Base-by-base conservation (phyloP, 2,329 filamentous ascomycete species). In the Botrytis deweyae region DNA sequence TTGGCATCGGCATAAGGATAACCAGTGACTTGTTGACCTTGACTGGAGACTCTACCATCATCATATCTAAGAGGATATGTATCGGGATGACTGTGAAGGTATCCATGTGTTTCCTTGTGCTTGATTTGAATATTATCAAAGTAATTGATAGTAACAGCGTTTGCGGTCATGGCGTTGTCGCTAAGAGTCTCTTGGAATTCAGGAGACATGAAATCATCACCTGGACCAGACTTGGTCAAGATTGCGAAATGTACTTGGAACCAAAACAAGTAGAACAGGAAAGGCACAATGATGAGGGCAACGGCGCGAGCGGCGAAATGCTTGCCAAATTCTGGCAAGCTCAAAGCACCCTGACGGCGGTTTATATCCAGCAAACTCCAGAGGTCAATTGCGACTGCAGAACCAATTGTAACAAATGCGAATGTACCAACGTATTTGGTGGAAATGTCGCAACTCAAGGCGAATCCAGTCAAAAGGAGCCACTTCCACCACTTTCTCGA, bases 401-500 rank as follows among this genome's bases (percentile, higher is more conserved):
- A 94, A 77, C 96, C 96, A 79, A 99, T 96, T 75, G 95, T 97
- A 83, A 98, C 91, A 84, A 99, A 99, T 80, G 95, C 97, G 84
- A 99, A 99, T 58, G 93, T 87, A 79, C 96, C 96, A 74, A 99
- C 95, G 78, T 99, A 99, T 86, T 99, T 99, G 82, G 93, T 97
- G 72, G 96, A 98, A 80, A 99, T 98, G 82, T 98, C 96, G 82
- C 95, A 98, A 82, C 95, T 98, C 82, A 99, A 88, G 75, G 92
- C 92, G 82, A 99, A 95, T 75, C 96, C 96, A 12, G 96, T 99
- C 79, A 98, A 84, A 76, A 99, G 90, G 74, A 99, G 89, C 96
- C 96, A 99, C 84, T 99, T 99, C 96, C 96, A 99, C 96, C 96
- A 99, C 85, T 99, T 98, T 76, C 94, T 90, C 75, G 92, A 90